These are phyloP conservation scores for Mycosarcoma mackinlayi DNA, from an alignment of 1,284 basidiomycete genomes.

Conservation along the genomic window DNA sequence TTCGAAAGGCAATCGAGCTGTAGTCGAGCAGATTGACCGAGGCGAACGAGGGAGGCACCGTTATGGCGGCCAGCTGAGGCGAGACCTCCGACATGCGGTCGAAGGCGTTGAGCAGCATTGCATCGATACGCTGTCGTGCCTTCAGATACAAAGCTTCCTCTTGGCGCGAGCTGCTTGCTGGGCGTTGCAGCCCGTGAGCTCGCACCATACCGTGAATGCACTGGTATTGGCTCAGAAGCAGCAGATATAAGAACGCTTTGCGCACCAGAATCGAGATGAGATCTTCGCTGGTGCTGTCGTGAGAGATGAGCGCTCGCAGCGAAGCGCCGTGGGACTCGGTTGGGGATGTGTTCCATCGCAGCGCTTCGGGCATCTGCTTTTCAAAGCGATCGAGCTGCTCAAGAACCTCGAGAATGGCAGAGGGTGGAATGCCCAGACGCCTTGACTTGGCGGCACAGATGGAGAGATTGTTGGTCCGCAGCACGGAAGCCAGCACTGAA, in stretches of 20 bases:
- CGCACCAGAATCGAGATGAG: slow-evolving; percentile 39
- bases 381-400: slow-evolving; percentile 39
- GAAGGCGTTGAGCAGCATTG: slow-evolving; percentile 24
- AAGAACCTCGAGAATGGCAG: slow-evolving; percentile 35
- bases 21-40: slow-evolving; percentile 38
- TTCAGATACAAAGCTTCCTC: slow-evolving; percentile 26
- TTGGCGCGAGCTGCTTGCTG: slow-evolving; percentile 13
- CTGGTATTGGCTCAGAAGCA: slow-evolving; percentile 35
- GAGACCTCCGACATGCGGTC: slow-evolving; percentile 34
- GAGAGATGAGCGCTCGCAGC: slow-evolving; percentile 20
- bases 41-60: slow-evolving; percentile 21
- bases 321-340: slow-evolving; percentile 1
- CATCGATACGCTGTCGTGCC: slow-evolving; percentile 34
- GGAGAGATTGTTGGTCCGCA: slow-evolving; percentile 30
- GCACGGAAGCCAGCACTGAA: slow-evolving; percentile 31
- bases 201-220: slow-evolving; percentile 34
- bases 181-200: slow-evolving; percentile 32
- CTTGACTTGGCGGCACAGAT: slow-evolving; percentile 36
- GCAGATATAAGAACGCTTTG: slow-evolving; percentile 32
- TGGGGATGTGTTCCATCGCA: slow-evolving; percentile 20
- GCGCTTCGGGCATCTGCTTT: slow-evolving; percentile 27
- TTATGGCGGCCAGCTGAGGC: slow-evolving; percentile 33
- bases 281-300: slow-evolving; percentile 32
- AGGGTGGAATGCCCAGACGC: slow-evolving; percentile 32
- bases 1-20: slow-evolving; percentile 43